phyloP scores from a whole-genome alignment of 805 yeast genomes.

The Komagataella pseudopastoris region DNA sequence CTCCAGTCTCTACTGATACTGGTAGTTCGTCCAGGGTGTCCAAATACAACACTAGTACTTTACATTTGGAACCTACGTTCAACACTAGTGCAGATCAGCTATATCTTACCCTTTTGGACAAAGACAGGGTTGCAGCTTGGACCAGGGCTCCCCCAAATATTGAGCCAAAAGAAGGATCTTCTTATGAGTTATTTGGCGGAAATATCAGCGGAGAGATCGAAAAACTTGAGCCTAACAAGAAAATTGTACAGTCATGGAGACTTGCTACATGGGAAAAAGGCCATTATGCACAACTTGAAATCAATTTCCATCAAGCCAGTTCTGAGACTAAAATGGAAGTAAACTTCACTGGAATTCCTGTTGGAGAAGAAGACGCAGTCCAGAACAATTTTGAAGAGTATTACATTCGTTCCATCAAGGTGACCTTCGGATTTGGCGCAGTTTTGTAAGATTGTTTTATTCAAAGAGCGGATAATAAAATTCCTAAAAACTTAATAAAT shows the following conservation, averaged over 20 bases:
- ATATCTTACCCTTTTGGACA: conserved; percentile 64
- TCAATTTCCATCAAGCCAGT: conserved; percentile 63
- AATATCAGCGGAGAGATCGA: conserved; percentile 62
- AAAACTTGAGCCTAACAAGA: conserved; percentile 42
- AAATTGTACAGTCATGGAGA: conserved; percentile 74
- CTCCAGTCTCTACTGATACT: conserved; percentile 6
- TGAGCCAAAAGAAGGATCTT: conserved; percentile 44
- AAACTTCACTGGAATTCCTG: conserved; percentile 77
- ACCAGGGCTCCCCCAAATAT: conserved; percentile 59
- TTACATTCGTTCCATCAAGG: conserved; percentile 78
- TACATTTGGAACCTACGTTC: conserved; percentile 68
- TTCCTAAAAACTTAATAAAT: not conserved
- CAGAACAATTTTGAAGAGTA: conserved; percentile 77
- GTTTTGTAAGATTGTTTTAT: conserved; percentile 33
- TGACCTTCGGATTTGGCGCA: conserved; percentile 94
- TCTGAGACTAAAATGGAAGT: conserved; percentile 76
- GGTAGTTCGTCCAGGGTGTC: conserved; percentile 22
- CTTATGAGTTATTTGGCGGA: conserved; percentile 74
- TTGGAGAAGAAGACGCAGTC: conserved; percentile 89
- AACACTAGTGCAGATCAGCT: conserved; percentile 82
- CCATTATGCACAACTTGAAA: conserved; percentile 56
- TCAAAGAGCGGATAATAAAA: not conserved
- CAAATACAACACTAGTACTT: conserved; percentile 68
- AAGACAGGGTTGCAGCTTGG: conserved; percentile 81
- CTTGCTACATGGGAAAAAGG: conserved; percentile 80